Base-by-base conservation (phyloP, 2,329 filamentous ascomycete genomes). In the Aurifilum marmelostoma region DNA sequence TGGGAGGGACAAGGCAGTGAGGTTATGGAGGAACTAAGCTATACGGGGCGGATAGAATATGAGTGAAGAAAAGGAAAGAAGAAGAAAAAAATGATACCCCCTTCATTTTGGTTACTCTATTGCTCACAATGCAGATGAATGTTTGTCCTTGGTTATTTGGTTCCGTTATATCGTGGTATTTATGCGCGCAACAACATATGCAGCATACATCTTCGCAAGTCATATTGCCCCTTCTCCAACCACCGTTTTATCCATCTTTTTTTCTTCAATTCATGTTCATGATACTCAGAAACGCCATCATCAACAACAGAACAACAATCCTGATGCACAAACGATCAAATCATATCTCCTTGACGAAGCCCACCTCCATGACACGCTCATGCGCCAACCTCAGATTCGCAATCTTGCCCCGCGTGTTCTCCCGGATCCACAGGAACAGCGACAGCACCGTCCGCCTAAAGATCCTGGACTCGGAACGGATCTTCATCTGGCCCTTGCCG, bases 1-100 rank as follows among this genome's bases (percentile, higher is more conserved):
- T 67, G 96, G 96, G 12, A 95, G 95, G 78, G 96, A 99, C 79
- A 97, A 97, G 79, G 88, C 88, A 2, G 88, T 91, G 27, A 83
- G 88, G 73, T 79, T 90, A 56, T 92, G 89, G 89, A 83, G 87
- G 73, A 88, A 90, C 77, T 91, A 81, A 76, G 63, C 32, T 21
- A 6, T 37, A 18, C 11, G n/a, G 14, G 29, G 18, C 54, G 50
- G 32, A 63, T 8, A 62, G n/a, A 32, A 70, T 12, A 47, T 47
- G 32, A 58, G 21, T 3, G 11, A 11, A 58, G 58, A 39, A 65
- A n/a, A n/a, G n/a, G 11, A 62, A n/a, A 37, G 67, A 9, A 47
- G 47, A 32, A 50, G 7, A 29, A 41, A 56, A 63, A 37, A 70
- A 73, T 72, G 71, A 73, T 75, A 73, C 74, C 73, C 71, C 66